Conservation (phyloP, 192 early-diverging fungal genomes). For the Backusella liffmaniae region DNA sequence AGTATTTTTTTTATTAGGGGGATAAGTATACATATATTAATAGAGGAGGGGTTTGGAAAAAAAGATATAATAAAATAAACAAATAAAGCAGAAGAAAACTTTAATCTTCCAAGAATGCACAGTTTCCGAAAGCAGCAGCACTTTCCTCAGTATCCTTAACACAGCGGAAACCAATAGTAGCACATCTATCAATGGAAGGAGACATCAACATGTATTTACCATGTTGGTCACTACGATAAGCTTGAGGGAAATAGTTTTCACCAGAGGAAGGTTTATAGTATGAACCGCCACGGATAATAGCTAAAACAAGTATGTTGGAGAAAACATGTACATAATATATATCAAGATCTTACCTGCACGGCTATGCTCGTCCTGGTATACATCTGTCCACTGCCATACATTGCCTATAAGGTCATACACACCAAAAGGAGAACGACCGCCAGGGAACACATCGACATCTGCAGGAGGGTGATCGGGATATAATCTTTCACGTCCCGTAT, state of each 20-base stretch:
- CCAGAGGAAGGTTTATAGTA: constrained; percentile 14
- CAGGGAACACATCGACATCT: constrained; percentile 10
- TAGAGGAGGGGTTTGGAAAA: background rate
- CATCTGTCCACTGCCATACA: constrained; percentile 30
- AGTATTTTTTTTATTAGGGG: background rate
- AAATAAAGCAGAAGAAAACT: background rate
- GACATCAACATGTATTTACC: constrained; percentile 26
- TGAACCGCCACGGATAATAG: constrained; percentile 26
- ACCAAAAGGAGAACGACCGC: constrained; percentile 19
- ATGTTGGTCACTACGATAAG: constrained; percentile 21
- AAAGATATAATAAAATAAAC: background rate
- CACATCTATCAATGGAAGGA: constrained; percentile 19
- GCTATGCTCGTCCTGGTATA: constrained; percentile 17
- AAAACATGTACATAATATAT: background rate
- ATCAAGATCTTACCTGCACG: constrained; percentile 7
- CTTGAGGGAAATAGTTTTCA: constrained; percentile 24
- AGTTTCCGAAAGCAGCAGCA: constrained; percentile 23
- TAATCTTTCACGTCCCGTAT: constrained; percentile 22
- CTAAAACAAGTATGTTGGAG: background rate
- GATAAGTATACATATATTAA: constrained; percentile 1
- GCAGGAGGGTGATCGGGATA: constrained; percentile 25
- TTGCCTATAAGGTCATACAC: constrained; percentile 27
- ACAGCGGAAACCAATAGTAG: constrained; percentile 27
- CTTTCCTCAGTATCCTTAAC: constrained; percentile 24
- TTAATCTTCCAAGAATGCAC: constrained; percentile 6